phyloP scores from a whole-genome alignment of 495 filamentous ascomycete genomes.

The Penicillium ochrochloron region DNA sequence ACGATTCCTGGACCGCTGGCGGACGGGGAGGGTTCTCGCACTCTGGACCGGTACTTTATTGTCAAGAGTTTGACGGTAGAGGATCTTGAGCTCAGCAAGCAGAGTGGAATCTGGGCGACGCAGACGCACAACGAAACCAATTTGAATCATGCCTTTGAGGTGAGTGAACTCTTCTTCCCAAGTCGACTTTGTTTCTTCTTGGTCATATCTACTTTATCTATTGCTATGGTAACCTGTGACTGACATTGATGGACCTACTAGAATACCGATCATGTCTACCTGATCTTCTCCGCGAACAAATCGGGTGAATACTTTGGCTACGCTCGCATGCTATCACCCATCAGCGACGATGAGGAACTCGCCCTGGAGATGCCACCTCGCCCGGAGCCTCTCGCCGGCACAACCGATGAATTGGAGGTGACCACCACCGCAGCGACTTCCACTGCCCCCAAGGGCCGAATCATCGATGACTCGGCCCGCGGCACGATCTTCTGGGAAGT shows the following conservation, averaged over 20 bases:
- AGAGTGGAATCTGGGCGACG: constrained; percentile 90
- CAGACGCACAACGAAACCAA: constrained; percentile 88
- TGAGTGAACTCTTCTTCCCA: constrained; percentile 42
- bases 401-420: constrained; percentile 58
- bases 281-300: constrained; percentile 97
- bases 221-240: neutral
- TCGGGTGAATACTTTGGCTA: constrained; percentile 98
- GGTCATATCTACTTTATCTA: neutral
- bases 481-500: constrained; percentile 98
- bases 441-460: constrained; percentile 79
- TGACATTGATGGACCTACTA: constrained; percentile 33
- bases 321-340: constrained; percentile 86
- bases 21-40: constrained; percentile 26
- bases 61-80: constrained; percentile 95
- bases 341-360: constrained; percentile 73
- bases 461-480: constrained; percentile 90
- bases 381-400: constrained; percentile 59
- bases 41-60: constrained; percentile 80
- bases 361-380: constrained; percentile 58
- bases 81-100: constrained; percentile 88
- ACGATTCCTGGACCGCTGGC: neutral
- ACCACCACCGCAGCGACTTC: constrained; percentile 81
- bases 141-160: constrained; percentile 85
- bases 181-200: neutral
- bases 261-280: constrained; percentile 85